Conservation (phyloP, 1,284 basidiomycete genomes). For the Rhodotorula sp. region DNA sequence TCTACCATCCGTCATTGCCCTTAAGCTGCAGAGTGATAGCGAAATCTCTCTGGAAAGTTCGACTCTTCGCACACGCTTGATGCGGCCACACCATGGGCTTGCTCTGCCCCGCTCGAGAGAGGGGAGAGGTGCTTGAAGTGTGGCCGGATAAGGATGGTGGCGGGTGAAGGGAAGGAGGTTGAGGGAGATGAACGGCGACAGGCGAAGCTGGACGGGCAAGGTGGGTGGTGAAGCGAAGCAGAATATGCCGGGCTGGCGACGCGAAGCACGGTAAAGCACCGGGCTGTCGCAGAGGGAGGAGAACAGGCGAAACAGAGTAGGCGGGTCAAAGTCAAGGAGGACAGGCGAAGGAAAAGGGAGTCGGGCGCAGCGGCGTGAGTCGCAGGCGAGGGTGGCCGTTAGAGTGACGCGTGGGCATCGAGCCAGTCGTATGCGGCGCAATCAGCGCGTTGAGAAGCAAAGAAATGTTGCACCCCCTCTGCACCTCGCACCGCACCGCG, state of each 20-base stretch:
- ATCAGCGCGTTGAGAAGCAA: too few species aligned
- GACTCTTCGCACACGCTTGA: slow-evolving; percentile 5
- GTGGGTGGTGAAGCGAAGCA: not conserved
- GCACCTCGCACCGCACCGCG: not conserved
- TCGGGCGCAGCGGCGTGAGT: not conserved
- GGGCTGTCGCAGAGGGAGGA: too few species aligned
- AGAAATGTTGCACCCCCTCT: not conserved
- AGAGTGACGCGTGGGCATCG: too few species aligned
- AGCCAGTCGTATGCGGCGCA: too few species aligned
- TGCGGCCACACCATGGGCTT: not conserved
- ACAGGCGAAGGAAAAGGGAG: not conserved
- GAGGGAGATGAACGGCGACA: too few species aligned
- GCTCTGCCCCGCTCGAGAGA: not conserved
- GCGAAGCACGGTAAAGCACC: not conserved
- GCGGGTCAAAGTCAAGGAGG: too few species aligned
- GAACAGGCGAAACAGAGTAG: not conserved
- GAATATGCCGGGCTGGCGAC: not conserved
- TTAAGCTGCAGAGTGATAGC: slow-evolving; percentile 6
- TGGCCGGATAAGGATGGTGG: not conserved
- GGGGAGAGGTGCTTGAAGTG: not conserved
- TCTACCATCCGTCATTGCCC: slow-evolving; percentile 7
- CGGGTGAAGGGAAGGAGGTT: not conserved
- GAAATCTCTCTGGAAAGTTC: not conserved
- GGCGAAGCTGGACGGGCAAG: too few species aligned
- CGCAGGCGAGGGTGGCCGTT: too few species aligned